Evolutionary conservation across 2,329 filamentous ascomycete genomes (phyloP).

Genomic region (Hypoxylon sp.): DNA sequence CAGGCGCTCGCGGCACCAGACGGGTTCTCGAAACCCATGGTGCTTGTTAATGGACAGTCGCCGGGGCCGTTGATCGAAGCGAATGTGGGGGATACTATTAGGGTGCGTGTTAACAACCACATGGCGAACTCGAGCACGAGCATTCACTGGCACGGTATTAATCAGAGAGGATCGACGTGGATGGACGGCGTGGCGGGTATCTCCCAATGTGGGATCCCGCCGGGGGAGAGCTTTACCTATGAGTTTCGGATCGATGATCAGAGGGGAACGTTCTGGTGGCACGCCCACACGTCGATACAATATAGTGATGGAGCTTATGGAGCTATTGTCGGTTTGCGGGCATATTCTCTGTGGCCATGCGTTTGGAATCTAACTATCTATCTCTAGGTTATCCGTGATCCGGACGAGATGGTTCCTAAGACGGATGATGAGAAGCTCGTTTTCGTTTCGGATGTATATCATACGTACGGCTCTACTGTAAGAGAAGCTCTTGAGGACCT

Average conservation of each 20-base stretch:
- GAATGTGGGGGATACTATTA: conserved; percentile 60
- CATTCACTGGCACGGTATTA: conserved; percentile 79
- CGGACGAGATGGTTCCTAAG: conserved; percentile 51
- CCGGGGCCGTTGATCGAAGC: conserved; percentile 63
- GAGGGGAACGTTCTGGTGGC: conserved; percentile 67
- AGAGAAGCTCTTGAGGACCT: conserved; percentile 18
- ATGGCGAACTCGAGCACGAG: conserved; percentile 62
- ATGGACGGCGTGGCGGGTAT: conserved; percentile 77
- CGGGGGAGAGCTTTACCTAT: conserved; percentile 71
- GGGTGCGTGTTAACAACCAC: conserved; percentile 59
- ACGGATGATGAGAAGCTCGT: conserved; percentile 57
- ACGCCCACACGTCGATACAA: conserved; percentile 72
- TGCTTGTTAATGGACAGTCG: conserved; percentile 59
- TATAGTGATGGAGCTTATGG: conserved; percentile 77
- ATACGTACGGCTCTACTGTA: conserved; percentile 56
- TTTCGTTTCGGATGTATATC: conserved; percentile 59
- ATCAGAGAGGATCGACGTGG: conserved; percentile 73
- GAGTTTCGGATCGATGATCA: conserved; percentile 67
- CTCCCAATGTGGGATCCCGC: conserved; percentile 72
- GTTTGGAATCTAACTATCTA: conserved; percentile 14
- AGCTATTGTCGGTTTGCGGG: conserved; percentile 64
- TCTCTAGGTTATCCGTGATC: conserved; percentile 58
- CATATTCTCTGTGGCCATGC: not conserved
- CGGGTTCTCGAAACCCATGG: conserved; percentile 57
- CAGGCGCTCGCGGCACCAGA: conserved; percentile 55